Base-by-base conservation (phyloP, 441 rosid species). In the Metrosideros polymorpha region DNA sequence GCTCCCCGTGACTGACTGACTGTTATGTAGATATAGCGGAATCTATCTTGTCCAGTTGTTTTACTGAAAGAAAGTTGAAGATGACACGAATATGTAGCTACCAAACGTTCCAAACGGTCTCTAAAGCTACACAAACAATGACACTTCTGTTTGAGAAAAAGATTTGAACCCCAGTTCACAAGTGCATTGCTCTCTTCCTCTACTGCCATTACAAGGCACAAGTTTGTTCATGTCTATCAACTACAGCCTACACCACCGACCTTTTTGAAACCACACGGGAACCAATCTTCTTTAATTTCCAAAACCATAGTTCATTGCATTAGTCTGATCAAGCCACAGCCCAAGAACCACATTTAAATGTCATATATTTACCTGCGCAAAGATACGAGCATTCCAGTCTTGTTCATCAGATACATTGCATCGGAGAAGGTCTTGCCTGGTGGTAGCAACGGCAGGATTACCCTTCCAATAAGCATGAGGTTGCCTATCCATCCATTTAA, bases 391-490 rank as follows among this genome's bases (percentile, higher is more conserved):
- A 87, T 77, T 84, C 89, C 89, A 87, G 84, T 87, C 89, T 59
- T 84, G 85, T 7, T 56, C 56, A 25, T 84, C 84, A 14, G 89
- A 84, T 52, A 87, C 84, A 19, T 87, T 87, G 45, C 89, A 87
- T 59, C 35, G 77, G 29, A 87, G 30, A 77, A 87, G 89, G 84
- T 87, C 89, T 51, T 84, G 79, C 84, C 89, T 84, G 45, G 86
- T 87, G 27, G 71, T 66, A 51, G 89, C 89, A 32, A 87, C 89
- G 13, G 19, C 18, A 9, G 89, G 86, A n/a, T 87, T 87, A 27
- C 89, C 89, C 57, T 87, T 87, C 86, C 89, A 87, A 27, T 87
- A 87, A 24, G 89, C 86, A 47, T 87, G n/a, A 22, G 89, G 86
- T 29, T 84, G 86, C 83, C 88, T 54, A 25, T 76, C 83, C 76